phyloP scores from a whole-genome alignment of 2,329 filamentous ascomycete species.

The Colletotrichum spaethianum region DNA sequence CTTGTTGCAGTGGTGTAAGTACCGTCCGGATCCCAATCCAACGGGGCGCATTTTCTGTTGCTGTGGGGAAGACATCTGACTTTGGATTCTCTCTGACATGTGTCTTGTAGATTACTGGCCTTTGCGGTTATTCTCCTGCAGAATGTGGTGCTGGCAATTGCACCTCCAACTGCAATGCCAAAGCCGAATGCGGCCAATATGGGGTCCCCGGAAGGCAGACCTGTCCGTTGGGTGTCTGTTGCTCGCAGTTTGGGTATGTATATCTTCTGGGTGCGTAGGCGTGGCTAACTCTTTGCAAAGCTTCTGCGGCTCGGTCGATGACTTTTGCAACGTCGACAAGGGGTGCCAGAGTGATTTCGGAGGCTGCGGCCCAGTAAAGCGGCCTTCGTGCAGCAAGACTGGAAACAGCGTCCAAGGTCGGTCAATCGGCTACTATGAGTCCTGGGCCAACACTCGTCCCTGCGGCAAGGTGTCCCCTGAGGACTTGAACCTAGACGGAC shows the following conservation, averaged over 20 bases:
- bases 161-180: conserved; percentile 53
- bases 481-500: conserved; percentile 41
- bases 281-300: not conserved
- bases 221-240: conserved; percentile 51
- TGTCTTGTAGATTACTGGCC: not conserved
- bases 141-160: conserved; percentile 37
- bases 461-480: conserved; percentile 42
- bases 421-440: conserved; percentile 54
- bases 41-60: conserved; percentile 4
- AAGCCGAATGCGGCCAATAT: conserved; percentile 52
- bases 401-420: conserved; percentile 21
- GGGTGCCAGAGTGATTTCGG: conserved; percentile 2
- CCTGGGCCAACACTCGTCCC: conserved; percentile 44
- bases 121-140: conserved; percentile 14
- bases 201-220: conserved; percentile 34
- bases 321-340: conserved; percentile 33
- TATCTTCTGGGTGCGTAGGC: not conserved
- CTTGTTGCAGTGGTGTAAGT: conserved; percentile 43
- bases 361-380: not conserved
- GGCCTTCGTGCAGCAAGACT: conserved; percentile 31
- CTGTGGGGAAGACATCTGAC: conserved; percentile 1
- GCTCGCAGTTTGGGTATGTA: conserved; percentile 41
- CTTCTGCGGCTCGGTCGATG: conserved; percentile 6
- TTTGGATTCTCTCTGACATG: not conserved
- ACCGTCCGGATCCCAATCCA: not conserved